Percentiles rank a stretch among this genome's conserved stretches.
Conservation (phyloP, 2,329 filamentous ascomycete species). For the Colletotrichum sp. region DNA sequence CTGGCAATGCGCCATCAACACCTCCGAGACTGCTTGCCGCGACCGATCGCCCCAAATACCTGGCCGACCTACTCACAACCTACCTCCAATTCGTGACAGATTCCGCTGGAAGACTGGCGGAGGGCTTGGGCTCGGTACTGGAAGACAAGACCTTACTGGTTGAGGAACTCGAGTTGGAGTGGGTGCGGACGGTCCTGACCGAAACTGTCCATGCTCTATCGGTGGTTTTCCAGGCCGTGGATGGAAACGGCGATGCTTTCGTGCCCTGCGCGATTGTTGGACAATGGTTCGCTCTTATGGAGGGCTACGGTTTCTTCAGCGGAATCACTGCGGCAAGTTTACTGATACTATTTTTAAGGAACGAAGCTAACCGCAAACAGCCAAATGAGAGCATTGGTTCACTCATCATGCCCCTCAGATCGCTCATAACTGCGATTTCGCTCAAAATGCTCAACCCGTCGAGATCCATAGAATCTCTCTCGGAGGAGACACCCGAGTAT, state of each 20-base stretch:
- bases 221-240: conserved; percentile 73
- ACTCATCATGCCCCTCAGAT: conserved; percentile 69
- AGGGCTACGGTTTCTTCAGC: conserved; percentile 72
- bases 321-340: conserved; percentile 60
- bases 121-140: conserved; percentile 54
- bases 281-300: conserved; percentile 79
- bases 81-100: conserved; percentile 53
- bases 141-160: conserved; percentile 53
- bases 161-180: conserved; percentile 62
- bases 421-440: conserved; percentile 73
- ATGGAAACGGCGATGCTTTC: conserved; percentile 59
- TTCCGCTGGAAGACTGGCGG: conserved; percentile 54
- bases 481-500: conserved; percentile 33
- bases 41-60: conserved; percentile 30
- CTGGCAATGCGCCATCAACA: not conserved
- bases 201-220: conserved; percentile 79
- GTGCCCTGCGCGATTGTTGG: conserved; percentile 63
- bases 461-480: conserved; percentile 59
- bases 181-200: conserved; percentile 66
- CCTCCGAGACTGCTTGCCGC: not conserved
- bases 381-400: conserved; percentile 47
- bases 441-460: conserved; percentile 73
- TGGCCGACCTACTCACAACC: conserved; percentile 50
- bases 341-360: not conserved
- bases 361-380: conserved; percentile 21